Base-by-base conservation (phyloP, 148 eudicot genomes). In the Cornus kousa region DNA sequence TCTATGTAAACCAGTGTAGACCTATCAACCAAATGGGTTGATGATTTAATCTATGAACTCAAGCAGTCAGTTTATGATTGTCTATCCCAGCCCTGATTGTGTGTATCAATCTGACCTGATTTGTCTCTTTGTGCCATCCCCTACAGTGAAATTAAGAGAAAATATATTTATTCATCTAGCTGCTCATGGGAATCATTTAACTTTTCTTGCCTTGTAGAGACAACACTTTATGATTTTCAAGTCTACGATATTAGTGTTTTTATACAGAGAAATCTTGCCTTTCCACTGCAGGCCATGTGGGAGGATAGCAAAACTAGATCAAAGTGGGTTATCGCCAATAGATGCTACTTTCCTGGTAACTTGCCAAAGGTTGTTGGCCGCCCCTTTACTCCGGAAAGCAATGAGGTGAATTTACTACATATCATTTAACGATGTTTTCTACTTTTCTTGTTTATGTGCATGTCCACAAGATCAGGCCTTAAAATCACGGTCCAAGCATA, bases 331-430 rank as follows among this genome's bases (percentile, higher is more conserved):
- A 64, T 69, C 57, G 91, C 85, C 67, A 89, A 85, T 62, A 86
- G 80, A 68, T 95, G 97, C 84, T 95, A 91, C 87, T 93, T 95
- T 86, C 97, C 94, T 75, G 88, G 80, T 74, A 98, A 95, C 86
- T 91, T 95, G 85, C 99, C 98, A 17, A 86, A 86, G 80, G 87
- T 89, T 77, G 99, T 93, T 89, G 99, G 97, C 69, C 95, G 88
- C 60, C 99, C 99, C 1, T 91, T 91, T 83, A 90, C 93, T 80
- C 97, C 89, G 6, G 97, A 91, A 74, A 86, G 78, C 89, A 90
- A 89, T 79, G 99, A 95, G 98, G 99, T 92, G 77, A 86, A 67
- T 11, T 39, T n/a, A 32, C 28, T 65, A n/a, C 43, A 12, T 72
- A n/a, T 71, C 24, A 8, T 59, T 68, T 73, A 3, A 6, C 23